These are phyloP conservation scores for Yueomyces sp. DNA, from an alignment of 1,139 yeast genomes.

Conservation along the genomic window DNA sequence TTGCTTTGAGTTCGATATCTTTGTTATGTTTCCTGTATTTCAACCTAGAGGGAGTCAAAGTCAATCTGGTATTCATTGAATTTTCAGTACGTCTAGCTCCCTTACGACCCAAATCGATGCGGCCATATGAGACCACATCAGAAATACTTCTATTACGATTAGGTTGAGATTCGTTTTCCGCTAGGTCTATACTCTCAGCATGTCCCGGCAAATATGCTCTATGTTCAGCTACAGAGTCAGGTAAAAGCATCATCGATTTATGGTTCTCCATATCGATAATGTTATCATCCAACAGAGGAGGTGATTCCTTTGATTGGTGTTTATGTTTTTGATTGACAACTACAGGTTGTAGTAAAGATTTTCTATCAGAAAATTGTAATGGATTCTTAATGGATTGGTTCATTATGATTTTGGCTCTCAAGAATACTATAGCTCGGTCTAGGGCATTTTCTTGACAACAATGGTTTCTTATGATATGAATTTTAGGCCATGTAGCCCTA, in stretches of 20 bases:
- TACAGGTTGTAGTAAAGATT: constrained; percentile 12
- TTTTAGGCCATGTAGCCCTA: constrained; percentile 85
- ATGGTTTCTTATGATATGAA: constrained; percentile 73
- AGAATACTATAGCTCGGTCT: constrained; percentile 58
- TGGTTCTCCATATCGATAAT: constrained; percentile 15
- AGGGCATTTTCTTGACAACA: constrained; percentile 82
- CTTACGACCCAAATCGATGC: not conserved
- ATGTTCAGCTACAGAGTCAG: constrained; percentile 6
- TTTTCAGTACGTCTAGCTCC: not conserved
- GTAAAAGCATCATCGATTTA: constrained; percentile 10
- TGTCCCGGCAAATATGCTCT: constrained; percentile 1
- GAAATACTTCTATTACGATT: not conserved
- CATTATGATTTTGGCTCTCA: constrained; percentile 55
- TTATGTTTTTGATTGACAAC: constrained; percentile 1
- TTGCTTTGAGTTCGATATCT: not conserved
- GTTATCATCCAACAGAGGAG: constrained; percentile 15
- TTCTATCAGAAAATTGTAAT: constrained; percentile 16
- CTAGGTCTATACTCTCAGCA: constrained; percentile 1
- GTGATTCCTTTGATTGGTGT: constrained; percentile 5
- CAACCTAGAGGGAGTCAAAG: not conserved
- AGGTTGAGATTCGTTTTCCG: constrained; percentile 2
- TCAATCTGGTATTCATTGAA: not conserved
- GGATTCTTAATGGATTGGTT: constrained; percentile 21
- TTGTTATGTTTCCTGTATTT: not conserved
- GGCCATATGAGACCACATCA: not conserved